These are phyloP conservation scores for Plantago coronopus DNA, from an alignment of 305 asterid species.

Conservation along the genomic window DNA sequence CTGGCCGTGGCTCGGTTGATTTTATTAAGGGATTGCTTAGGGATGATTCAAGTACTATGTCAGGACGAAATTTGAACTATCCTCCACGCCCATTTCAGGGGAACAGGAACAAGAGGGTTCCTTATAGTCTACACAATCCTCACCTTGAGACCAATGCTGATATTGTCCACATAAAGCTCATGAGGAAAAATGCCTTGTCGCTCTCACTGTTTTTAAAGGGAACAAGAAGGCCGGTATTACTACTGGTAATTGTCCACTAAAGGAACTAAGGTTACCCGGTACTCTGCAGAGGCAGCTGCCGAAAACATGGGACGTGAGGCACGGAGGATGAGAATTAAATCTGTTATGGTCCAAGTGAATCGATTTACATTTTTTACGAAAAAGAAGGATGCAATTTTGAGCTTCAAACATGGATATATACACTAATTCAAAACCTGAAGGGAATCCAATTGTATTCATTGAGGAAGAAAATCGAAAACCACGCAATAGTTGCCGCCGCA, in stretches of 20 bases:
- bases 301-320: slow-evolving; percentile 81
- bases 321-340: slow-evolving; percentile 54
- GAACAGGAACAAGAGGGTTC: neutral
- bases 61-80: slow-evolving; percentile 24
- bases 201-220: slow-evolving; percentile 78
- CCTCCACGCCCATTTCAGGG: slow-evolving; percentile 24
- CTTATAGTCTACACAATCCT: slow-evolving; percentile 13
- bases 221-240: slow-evolving; percentile 61
- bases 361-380: slow-evolving; percentile 63
- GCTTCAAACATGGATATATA: slow-evolving; percentile 79
- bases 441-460: slow-evolving; percentile 58
- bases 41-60: slow-evolving; percentile 8
- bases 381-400: slow-evolving; percentile 68
- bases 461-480: slow-evolving; percentile 83
- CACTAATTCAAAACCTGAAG: slow-evolving; percentile 52
- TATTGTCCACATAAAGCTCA: slow-evolving; percentile 75
- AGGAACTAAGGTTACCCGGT: slow-evolving; percentile 57
- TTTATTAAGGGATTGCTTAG: slow-evolving; percentile 22
- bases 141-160: slow-evolving; percentile 62
- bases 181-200: slow-evolving; percentile 76
- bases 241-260: slow-evolving; percentile 65
- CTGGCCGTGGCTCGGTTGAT: slow-evolving; percentile 27
- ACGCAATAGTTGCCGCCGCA: slow-evolving; percentile 81
- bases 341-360: slow-evolving; percentile 79
- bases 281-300: slow-evolving; percentile 77